These are phyloP conservation scores for Fraxinus paxiana DNA, from an alignment of 305 asterid species.

Conservation along the genomic window DNA sequence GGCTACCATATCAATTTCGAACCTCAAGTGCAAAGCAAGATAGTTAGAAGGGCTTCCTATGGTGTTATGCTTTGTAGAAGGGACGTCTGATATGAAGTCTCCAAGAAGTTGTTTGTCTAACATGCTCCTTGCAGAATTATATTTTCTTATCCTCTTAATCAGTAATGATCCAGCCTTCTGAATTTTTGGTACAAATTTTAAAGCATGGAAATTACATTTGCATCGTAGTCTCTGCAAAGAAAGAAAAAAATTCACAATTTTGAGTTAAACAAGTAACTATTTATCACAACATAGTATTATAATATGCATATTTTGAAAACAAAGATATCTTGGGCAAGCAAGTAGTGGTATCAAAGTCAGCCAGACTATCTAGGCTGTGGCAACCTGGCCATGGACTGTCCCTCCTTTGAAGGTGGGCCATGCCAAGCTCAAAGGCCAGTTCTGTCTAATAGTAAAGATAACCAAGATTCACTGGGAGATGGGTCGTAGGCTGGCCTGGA, in stretches of 20 bases:
- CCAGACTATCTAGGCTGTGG: background rate
- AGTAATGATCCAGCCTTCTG: constrained; percentile 58
- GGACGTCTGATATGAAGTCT: constrained; percentile 40
- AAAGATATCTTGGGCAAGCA: background rate
- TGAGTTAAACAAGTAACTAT: constrained; percentile 12
- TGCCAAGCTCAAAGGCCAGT: background rate
- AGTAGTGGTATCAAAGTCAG: background rate
- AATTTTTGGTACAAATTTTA: constrained; percentile 65
- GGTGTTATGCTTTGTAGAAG: constrained; percentile 19
- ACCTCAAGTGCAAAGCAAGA: constrained; percentile 86
- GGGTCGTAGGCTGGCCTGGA: background rate
- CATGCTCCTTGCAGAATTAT: constrained; percentile 37
- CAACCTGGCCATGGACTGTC: background rate
- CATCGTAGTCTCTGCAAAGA: constrained; percentile 73
- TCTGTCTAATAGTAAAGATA: background rate
- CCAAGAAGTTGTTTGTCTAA: constrained; percentile 76
- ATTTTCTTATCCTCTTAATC: constrained; percentile 57
- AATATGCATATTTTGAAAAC: constrained; percentile 8
- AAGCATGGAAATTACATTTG: constrained; percentile 89
- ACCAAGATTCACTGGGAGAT: background rate
- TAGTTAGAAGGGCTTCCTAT: constrained; percentile 44
- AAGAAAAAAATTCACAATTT: background rate
- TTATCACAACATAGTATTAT: background rate
- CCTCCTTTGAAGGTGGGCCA: background rate
- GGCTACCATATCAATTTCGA: constrained; percentile 96